These are phyloP conservation scores for Zoysia matrella DNA, from an alignment of 202 grass and related monocot genomes.

Conservation along the genomic window DNA sequence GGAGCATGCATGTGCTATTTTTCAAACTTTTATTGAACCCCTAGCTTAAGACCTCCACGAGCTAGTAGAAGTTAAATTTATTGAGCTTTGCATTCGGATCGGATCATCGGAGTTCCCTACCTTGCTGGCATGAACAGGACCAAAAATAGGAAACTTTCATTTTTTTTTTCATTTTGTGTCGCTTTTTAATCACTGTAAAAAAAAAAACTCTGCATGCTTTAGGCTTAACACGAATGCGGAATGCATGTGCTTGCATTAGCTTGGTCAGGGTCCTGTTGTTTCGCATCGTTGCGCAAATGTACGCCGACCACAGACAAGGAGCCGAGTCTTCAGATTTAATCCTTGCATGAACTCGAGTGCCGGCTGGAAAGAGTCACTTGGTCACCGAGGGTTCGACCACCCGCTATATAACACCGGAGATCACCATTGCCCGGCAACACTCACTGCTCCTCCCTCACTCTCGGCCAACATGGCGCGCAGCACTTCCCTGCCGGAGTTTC, in stretches of 20 bases:
- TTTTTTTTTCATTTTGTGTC: neutral
- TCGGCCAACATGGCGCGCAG: neutral
- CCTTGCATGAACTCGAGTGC: neutral
- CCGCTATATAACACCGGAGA: neutral
- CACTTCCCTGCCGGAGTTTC: neutral
- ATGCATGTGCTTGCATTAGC: neutral
- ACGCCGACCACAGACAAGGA: neutral
- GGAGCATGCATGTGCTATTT: too few species aligned
- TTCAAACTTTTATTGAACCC: too few species aligned
- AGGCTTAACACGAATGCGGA: neutral
- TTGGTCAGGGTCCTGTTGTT: neutral
- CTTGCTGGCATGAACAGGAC: neutral
- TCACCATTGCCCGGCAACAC: neutral
- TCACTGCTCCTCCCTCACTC: neutral
- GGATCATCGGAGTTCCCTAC: too few species aligned
- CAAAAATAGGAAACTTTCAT: too few species aligned
- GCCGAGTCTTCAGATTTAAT: neutral
- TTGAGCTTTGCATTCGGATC: too few species aligned
- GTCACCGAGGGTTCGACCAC: neutral
- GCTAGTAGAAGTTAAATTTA: too few species aligned
- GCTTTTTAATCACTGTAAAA: neutral
- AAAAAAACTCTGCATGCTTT: neutral
- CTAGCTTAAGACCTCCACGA: too few species aligned
- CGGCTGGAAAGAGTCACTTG: constrained; percentile 8
- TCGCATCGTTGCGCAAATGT: neutral